These are phyloP conservation scores for Apiospora sp. DNA, from an alignment of 2,329 filamentous ascomycete species.

Conservation along the genomic window DNA sequence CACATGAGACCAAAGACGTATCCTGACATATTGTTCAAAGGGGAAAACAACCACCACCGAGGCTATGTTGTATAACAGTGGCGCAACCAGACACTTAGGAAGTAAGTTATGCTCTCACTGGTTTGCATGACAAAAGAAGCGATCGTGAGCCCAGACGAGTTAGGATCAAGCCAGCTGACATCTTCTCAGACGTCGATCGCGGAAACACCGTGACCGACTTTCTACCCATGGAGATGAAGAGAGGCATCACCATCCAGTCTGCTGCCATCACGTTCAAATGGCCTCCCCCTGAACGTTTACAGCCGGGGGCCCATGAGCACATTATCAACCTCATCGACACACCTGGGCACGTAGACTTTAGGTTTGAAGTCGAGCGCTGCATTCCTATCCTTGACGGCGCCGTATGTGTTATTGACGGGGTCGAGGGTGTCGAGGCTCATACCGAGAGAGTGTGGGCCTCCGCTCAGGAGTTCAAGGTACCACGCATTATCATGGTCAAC, in stretches of 20 bases:
- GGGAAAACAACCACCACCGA: constrained; percentile 99
- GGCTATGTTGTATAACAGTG: constrained; percentile 98
- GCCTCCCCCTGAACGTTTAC: constrained; percentile 63
- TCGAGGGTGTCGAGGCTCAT: constrained; percentile 94
- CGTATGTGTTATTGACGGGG: constrained; percentile 91
- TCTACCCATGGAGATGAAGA: constrained; percentile 86
- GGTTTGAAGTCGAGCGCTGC: constrained; percentile 93
- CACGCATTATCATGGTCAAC: constrained; percentile 82
- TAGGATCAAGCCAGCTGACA: not conserved
- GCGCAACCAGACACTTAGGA: constrained; percentile 86
- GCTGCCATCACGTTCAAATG: constrained; percentile 95
- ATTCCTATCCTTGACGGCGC: constrained; percentile 87
- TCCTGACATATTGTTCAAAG: constrained; percentile 41
- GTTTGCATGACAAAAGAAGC: not conserved
- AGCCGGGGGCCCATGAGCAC: constrained; percentile 32
- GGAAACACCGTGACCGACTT: constrained; percentile 98
- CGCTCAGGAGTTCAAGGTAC: constrained; percentile 84
- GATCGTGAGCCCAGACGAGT: not conserved
- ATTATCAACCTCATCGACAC: constrained; percentile 95
- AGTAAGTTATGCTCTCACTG: constrained; percentile 49
- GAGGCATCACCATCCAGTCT: constrained; percentile 97
- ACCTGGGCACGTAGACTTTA: constrained; percentile 95
- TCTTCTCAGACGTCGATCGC: constrained; percentile 80
- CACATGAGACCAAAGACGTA: not conserved
- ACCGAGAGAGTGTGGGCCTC: constrained; percentile 97